Evolutionary conservation across 768 basidiomycete genomes (phyloP).

Genomic region (Leccinellum luteum): DNA sequence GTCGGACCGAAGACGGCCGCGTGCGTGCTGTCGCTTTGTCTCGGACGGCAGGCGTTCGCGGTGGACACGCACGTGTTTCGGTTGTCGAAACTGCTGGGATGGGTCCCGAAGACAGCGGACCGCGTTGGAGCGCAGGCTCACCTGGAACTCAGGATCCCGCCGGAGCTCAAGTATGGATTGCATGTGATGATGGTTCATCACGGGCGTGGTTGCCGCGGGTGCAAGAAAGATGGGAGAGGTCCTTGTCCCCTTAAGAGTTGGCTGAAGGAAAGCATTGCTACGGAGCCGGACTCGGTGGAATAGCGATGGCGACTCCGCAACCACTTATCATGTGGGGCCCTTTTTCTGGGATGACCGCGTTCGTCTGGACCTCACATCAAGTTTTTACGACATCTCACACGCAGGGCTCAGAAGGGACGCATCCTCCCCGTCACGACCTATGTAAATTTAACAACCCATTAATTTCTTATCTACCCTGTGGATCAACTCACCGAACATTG

Average conservation of each 20-base stretch:
- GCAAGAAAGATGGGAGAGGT: conserved; percentile 39
- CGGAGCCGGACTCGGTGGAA: conserved; percentile 18
- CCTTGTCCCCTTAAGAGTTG: conserved; percentile 38
- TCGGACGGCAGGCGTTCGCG: conserved; percentile 59
- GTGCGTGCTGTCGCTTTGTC: conserved; percentile 59
- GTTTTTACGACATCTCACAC: not conserved
- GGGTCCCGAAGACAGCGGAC: conserved; percentile 44
- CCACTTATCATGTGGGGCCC: conserved; percentile 24
- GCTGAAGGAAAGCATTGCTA: conserved; percentile 26
- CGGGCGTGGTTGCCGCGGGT: conserved; percentile 53
- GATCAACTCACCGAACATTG: not conserved
- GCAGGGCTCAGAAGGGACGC: conserved; percentile 1
- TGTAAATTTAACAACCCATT: not conserved
- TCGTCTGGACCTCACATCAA: too few species aligned
- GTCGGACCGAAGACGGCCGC: conserved; percentile 67
- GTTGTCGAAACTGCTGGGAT: conserved; percentile 43
- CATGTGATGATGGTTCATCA: conserved; percentile 61
- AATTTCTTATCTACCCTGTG: not conserved
- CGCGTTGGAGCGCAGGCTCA: conserved; percentile 57
- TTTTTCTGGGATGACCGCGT: too few species aligned
- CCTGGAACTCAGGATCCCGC: conserved; percentile 51
- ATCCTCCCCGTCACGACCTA: conserved; percentile 5
- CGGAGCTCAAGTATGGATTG: conserved; percentile 53
- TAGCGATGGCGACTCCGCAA: not conserved
- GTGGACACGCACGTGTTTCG: conserved; percentile 66